Evolutionary conservation across 2,329 filamentous ascomycete species (phyloP).

Genomic region (Verticillium nubilum): DNA sequence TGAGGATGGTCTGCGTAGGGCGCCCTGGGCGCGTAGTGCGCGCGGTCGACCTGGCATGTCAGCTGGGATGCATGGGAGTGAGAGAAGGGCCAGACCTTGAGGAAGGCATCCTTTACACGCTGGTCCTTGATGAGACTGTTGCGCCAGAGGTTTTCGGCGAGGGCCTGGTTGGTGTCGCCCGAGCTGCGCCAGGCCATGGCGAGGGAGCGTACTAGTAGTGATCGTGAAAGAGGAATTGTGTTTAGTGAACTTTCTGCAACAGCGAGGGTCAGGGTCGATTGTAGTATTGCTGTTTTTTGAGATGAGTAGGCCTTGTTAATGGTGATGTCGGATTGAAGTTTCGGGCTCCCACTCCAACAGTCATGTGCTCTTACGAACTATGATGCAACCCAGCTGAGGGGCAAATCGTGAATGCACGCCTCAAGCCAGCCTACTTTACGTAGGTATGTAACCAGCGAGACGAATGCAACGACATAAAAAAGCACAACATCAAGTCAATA

Average conservation of each 20-base stretch:
- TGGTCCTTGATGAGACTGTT: slow-evolving; percentile 68
- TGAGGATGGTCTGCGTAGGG: slow-evolving; percentile 64
- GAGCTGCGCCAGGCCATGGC: slow-evolving; percentile 88
- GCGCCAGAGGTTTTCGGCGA: slow-evolving; percentile 72
- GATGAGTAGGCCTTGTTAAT: not conserved
- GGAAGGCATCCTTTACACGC: slow-evolving; percentile 73
- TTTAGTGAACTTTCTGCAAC: not conserved
- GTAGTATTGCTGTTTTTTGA: not conserved
- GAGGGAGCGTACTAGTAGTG: slow-evolving; percentile 8
- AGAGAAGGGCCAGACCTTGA: slow-evolving; percentile 51
- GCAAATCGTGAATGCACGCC: not conserved
- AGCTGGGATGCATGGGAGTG: slow-evolving; percentile 1
- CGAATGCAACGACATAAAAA: too few species aligned
- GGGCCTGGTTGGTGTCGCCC: slow-evolving; percentile 64
- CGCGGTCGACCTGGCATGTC: slow-evolving; percentile 69
- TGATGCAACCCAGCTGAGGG: not conserved
- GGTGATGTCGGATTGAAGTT: not conserved
- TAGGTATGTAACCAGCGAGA: too few species aligned
- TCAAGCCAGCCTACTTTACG: too few species aligned
- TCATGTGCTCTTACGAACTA: not conserved
- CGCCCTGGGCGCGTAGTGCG: slow-evolving; percentile 65
- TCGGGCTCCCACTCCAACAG: not conserved
- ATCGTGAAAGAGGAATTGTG: not conserved
- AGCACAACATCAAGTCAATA: too few species aligned
- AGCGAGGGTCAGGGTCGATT: not conserved